Evolutionary conservation across 2,329 filamentous ascomycete genomes (phyloP).

Genomic region (Ophiostoma ulmi): DNA sequence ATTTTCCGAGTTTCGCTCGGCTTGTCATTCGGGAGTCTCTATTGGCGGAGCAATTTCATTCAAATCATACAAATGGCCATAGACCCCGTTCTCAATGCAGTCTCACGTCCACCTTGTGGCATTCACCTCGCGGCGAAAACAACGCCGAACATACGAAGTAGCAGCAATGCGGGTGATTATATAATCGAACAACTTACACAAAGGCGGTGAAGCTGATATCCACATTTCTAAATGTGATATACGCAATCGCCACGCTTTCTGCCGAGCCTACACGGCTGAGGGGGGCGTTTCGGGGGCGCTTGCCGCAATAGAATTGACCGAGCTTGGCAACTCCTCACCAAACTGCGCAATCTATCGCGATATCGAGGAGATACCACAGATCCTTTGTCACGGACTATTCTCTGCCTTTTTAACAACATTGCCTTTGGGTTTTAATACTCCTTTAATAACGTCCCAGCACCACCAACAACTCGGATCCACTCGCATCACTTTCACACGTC

Average conservation of each 20-base stretch:
- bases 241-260: slow-evolving; percentile 8
- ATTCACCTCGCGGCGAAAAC: not conserved
- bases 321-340: slow-evolving; percentile 9
- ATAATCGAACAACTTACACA: slow-evolving; percentile 6
- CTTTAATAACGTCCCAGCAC: not conserved
- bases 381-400: not conserved
- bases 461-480: not conserved
- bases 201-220: not conserved
- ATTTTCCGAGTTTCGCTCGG: not conserved
- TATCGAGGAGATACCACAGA: not conserved
- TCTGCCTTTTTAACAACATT: not conserved
- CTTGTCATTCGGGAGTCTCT: not conserved
- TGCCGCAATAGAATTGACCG: not conserved
- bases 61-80: not conserved
- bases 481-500: not conserved
- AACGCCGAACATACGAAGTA: not conserved
- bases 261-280: not conserved
- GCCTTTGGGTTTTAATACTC: not conserved
- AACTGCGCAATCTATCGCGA: slow-evolving; percentile 4
- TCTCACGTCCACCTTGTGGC: not conserved
- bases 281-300: not conserved
- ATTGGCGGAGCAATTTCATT: not conserved
- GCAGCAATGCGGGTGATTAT: not conserved
- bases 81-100: not conserved
- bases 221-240: not conserved